These are phyloP conservation scores for Xylaria longipes DNA, from an alignment of 495 filamentous ascomycete species.

Conservation along the genomic window DNA sequence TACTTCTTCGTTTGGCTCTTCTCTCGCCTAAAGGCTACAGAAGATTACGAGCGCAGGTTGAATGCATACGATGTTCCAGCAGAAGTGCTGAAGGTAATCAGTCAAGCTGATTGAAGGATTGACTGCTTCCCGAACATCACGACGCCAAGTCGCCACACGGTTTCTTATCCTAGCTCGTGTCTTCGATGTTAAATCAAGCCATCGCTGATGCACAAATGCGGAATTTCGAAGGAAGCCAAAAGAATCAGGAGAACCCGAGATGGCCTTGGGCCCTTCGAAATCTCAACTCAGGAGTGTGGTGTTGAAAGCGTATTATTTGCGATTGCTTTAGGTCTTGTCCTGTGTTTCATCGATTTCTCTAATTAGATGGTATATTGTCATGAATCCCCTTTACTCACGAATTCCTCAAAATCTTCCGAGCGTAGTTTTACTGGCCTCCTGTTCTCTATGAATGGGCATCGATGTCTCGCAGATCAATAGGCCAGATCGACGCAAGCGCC, in stretches of 20 bases:
- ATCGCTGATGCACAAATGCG: neutral
- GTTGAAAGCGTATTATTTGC: neutral
- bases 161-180: neutral
- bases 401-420: too few species aligned
- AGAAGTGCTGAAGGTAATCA: slow-evolving; percentile 8
- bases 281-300: neutral
- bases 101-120: neutral
- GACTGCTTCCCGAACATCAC: neutral
- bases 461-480: too few species aligned
- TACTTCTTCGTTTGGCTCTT: slow-evolving; percentile 26
- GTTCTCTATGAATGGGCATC: too few species aligned
- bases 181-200: neutral
- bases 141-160: neutral
- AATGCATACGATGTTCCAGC: slow-evolving; percentile 22
- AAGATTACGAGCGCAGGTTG: slow-evolving; percentile 11
- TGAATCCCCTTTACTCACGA: neutral
- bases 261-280: neutral
- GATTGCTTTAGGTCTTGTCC: too few species aligned
- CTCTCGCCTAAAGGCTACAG: slow-evolving; percentile 10
- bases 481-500: too few species aligned
- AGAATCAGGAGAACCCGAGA: neutral
- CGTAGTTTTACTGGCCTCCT: neutral
- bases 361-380: too few species aligned
- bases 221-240: neutral
- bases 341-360: too few species aligned